Percentiles rank a stretch among this genome's conserved stretches.
Conservation (phyloP, 2,329 filamentous ascomycete genomes). For the Epichloe hybrida region DNA sequence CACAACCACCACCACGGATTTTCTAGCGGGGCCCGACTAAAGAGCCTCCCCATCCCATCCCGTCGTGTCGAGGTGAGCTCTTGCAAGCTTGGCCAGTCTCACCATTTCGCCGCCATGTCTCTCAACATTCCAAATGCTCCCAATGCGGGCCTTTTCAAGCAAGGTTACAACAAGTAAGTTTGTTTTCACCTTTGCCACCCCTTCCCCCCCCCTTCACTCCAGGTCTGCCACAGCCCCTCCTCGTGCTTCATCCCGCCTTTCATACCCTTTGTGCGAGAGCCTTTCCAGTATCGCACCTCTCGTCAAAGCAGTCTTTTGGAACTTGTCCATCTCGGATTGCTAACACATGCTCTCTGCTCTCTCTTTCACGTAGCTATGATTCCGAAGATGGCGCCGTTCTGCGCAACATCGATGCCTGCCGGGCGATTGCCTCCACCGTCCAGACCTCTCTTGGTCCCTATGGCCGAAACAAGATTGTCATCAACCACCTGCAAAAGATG, state of each 20-base stretch:
- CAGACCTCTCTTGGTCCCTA: conserved; percentile 95
- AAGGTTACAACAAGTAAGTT: conserved; percentile 85
- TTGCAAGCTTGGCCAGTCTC: conserved; percentile 9
- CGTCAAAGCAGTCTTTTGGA: too few relatives aligned
- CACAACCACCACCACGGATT: neutral
- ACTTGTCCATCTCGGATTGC: conserved; percentile 1
- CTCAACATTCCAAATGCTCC: conserved; percentile 90
- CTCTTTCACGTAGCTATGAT: conserved; percentile 65
- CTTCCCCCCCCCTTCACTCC: neutral
- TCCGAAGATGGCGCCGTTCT: conserved; percentile 97
- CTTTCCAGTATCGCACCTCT: too few relatives aligned
- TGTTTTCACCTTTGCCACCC: conserved; percentile 2
- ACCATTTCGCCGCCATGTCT: conserved; percentile 52
- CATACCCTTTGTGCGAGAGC: neutral
- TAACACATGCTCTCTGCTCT: conserved; percentile 6
- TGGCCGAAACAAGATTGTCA: conserved; percentile 98
- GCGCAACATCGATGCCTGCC: conserved; percentile 96
- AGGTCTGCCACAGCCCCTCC: conserved; percentile 7
- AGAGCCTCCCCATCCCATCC: neutral
- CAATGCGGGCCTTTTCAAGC: conserved; percentile 87
- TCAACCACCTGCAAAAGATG: conserved; percentile 99
- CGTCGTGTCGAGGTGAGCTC: conserved; percentile 4
- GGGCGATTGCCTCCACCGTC: conserved; percentile 88
- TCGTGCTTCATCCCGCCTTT: neutral
- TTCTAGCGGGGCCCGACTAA: neutral